phyloP scores from a whole-genome alignment of 306 rosid species.

The Cucurbita pepo region DNA sequence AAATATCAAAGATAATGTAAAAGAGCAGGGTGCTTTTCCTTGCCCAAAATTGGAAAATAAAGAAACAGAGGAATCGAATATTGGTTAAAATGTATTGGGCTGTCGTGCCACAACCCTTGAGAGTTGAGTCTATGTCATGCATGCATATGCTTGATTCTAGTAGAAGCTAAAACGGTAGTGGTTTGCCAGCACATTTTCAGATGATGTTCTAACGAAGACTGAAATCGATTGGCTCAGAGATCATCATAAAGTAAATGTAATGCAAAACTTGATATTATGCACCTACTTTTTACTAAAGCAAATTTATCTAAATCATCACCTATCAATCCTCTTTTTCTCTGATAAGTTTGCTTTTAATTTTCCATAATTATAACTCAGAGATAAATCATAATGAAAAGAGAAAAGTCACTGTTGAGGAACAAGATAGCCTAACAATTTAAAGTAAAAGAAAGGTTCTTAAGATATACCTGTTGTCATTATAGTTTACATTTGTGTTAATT shows the following conservation, averaged over 20 bases:
- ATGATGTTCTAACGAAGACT: not conserved
- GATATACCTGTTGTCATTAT: not conserved
- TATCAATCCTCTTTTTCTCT: not conserved
- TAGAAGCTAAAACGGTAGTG: not conserved
- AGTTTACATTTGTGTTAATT: not conserved
- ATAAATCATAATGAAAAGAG: not conserved
- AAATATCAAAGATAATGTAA: not conserved
- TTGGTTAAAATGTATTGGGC: not conserved
- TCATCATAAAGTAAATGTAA: slow-evolving; percentile 1
- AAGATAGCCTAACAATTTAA: not conserved
- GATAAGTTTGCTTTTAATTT: not conserved
- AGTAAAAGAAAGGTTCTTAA: not conserved
- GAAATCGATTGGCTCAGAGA: not conserved
- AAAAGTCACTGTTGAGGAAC: not conserved
- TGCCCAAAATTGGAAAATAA: not conserved
- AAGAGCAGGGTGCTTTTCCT: not conserved
- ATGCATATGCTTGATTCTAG: not conserved
- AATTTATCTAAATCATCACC: not conserved
- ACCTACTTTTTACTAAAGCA: not conserved
- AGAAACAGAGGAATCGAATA: not conserved
- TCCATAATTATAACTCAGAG: not conserved
- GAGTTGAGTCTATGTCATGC: not conserved
- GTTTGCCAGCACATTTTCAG: slow-evolving; percentile 3
- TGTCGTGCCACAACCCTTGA: not conserved
- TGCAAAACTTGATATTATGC: not conserved